Conservation (phyloP, 2,329 filamentous ascomycete genomes). For the Apiospora rasikravindrae region DNA sequence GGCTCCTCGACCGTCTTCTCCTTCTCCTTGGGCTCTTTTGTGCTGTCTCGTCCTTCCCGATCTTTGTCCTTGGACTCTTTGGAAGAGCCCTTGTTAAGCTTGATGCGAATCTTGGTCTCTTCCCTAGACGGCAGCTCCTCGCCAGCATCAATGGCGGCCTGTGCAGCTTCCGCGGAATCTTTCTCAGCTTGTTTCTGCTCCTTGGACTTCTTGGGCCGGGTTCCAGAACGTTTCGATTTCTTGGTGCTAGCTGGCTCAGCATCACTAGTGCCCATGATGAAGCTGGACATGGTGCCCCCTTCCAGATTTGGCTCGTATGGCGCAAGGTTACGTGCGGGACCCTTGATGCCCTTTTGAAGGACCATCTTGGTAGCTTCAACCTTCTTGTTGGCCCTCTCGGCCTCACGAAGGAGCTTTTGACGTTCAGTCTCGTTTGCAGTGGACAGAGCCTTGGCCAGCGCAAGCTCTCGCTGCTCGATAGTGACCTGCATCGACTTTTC, state of each 20-base stretch:
- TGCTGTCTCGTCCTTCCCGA: slow-evolving; percentile 32
- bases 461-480: slow-evolving; percentile 86
- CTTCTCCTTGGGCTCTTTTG: slow-evolving; percentile 43
- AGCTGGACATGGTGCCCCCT: slow-evolving; percentile 84
- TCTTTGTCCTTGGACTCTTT: slow-evolving; percentile 50
- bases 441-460: slow-evolving; percentile 76
- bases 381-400: slow-evolving; percentile 90
- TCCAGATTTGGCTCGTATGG: slow-evolving; percentile 81
- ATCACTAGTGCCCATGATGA: slow-evolving; percentile 66
- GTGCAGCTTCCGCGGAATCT: slow-evolving; percentile 83
- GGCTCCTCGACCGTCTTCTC: slow-evolving; percentile 45
- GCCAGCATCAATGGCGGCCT: slow-evolving; percentile 80
- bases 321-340: slow-evolving; percentile 69
- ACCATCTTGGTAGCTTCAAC: slow-evolving; percentile 88
- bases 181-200: slow-evolving; percentile 84
- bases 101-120: slow-evolving; percentile 68
- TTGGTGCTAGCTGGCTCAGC: slow-evolving; percentile 53
- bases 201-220: slow-evolving; percentile 88
- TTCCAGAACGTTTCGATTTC: slow-evolving; percentile 62
- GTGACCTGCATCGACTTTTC: slow-evolving; percentile 96
- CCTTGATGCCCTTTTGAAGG: slow-evolving; percentile 85
- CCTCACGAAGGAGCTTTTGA: slow-evolving; percentile 80
- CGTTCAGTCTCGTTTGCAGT: slow-evolving; percentile 84
- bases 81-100: slow-evolving; percentile 55
- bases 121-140: slow-evolving; percentile 69